Evolutionary conservation across 139 green algal species (phyloP), one percentile per base, ranked within the genome.

Genomic region (Tetraselmis striata): DNA sequence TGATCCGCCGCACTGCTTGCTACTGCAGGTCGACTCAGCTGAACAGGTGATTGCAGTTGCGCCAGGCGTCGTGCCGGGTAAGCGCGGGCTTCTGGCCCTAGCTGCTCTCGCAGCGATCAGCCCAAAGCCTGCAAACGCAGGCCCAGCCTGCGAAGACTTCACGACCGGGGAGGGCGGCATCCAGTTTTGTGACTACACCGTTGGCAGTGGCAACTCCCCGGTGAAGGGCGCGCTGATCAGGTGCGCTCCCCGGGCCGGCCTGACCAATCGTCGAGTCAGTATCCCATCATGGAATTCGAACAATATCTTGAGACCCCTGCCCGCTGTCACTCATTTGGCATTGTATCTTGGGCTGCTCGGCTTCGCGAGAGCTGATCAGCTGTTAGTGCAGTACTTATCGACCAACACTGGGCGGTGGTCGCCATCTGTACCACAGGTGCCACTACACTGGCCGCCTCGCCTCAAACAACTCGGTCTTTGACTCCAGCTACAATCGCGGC

Each of bases 401-500:
- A 1, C 2, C 5, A 45, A 25, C 1, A 5, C 29, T 18, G 23
- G 1, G 82, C 59, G 28, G 0, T 59, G 25, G 5, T 24, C 74
- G 25, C 23, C 31, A 1, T 74, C 0, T 1, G 59, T 32, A 27
- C 22, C 5, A 81, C 84, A 87, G 85, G 83, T 89, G 82, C 76
- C 94, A 98, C 84, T 98, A 98, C 88, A 92, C 80, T 1, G 95
- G 95, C 23, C 83, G 86, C 27, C 88, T 98, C 27, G 85, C 84
- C 27, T 92, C 80, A 81, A 93, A 94, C 80, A 88, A 87, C 26
- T 31, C 82, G 1, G 90, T 95, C 28, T 98, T 98, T 87, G 95
- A 98, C 86, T 91, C 82, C 74, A 91, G 81, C 79, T 97, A 97
- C 78, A 87, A 92, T 30, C 87, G 95, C 18, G 83, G 92, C 18